A percentile compares a stretch with the other conserved stretches of the same genome.
These are phyloP conservation scores for Cucumis cinereus DNA, from an alignment of 306 rosid genomes.

Conservation along the genomic window DNA sequence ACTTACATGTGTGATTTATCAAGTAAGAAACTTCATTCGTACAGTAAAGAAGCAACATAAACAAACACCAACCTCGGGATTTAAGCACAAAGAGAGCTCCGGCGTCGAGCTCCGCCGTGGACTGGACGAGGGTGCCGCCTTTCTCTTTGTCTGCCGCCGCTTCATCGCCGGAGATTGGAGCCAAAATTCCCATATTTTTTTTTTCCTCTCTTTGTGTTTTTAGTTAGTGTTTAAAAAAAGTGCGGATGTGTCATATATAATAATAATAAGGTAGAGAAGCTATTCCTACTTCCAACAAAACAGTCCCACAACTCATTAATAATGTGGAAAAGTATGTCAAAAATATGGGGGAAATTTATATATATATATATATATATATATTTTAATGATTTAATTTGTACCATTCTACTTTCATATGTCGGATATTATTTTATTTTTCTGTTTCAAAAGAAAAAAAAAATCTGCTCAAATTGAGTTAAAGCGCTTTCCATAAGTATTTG, in stretches of 20 bases:
- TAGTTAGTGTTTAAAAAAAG: neutral
- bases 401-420: no score
- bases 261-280: no score
- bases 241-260: no score
- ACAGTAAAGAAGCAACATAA: no score
- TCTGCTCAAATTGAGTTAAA: no score
- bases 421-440: no score
- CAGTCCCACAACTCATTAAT: neutral
- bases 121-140: conserved; percentile 9
- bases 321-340: neutral
- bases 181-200: conserved; percentile 15
- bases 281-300: neutral
- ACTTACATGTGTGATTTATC: no score
- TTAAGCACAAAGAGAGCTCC: conserved; percentile 73
- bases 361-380: no score
- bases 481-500: no score
- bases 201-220: neutral
- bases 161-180: conserved; percentile 21
- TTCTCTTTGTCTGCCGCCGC: conserved; percentile 26
- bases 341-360: neutral
- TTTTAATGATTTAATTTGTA: no score
- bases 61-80: conserved; percentile 35
- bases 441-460: no score
- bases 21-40: no score
- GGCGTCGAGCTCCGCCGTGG: conserved; percentile 35